Evolutionary conservation across 169 alveolate genomes (phyloP).

Genomic region (Babesia ovis): DNA sequence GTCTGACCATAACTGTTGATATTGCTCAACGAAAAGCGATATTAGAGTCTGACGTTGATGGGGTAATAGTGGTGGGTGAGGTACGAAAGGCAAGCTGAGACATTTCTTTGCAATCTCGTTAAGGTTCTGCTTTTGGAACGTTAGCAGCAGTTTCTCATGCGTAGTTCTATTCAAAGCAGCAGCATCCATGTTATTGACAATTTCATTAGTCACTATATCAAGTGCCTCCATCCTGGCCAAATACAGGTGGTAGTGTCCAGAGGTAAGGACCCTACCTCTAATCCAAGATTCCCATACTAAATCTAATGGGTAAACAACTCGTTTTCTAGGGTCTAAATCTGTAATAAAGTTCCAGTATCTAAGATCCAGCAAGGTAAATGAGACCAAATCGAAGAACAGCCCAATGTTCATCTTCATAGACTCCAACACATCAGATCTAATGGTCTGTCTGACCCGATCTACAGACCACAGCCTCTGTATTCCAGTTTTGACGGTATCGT

Average conservation of each 20-base stretch:
- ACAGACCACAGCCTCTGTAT: neutral
- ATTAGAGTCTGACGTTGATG: neutral
- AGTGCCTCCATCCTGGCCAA: neutral
- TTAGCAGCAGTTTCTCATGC: neutral
- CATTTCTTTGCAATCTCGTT: neutral
- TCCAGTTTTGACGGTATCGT: neutral
- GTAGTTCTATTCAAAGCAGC: neutral
- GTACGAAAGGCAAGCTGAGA: constrained; percentile 4
- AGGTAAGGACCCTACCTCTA: neutral
- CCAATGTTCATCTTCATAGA: neutral
- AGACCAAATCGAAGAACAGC: neutral
- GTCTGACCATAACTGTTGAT: neutral
- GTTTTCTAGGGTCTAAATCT: neutral
- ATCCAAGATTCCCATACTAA: constrained; percentile 23
- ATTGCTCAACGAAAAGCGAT: neutral
- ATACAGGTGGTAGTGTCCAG: constrained; percentile 1
- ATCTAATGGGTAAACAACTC: neutral
- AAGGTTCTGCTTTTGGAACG: neutral
- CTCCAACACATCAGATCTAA: neutral
- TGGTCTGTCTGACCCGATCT: neutral
- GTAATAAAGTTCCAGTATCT: constrained; percentile 16
- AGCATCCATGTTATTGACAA: neutral
- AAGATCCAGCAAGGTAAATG: neutral
- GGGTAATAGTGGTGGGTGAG: neutral
- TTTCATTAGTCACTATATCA: neutral